phyloP scores from a whole-genome alignment of 768 basidiomycete species.

The Hericium rajendrae region DNA sequence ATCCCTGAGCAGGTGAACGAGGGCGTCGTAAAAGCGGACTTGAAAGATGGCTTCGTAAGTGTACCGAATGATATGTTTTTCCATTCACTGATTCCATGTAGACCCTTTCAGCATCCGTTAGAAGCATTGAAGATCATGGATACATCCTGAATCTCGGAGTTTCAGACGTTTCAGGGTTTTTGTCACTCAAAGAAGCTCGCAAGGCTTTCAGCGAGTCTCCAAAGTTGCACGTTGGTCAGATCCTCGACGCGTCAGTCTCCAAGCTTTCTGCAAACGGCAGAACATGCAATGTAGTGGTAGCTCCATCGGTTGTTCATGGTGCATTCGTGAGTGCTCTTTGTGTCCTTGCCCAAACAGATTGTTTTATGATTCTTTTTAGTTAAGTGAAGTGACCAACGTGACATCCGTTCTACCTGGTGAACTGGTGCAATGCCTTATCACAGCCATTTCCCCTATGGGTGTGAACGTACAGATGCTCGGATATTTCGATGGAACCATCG shows the following conservation, averaged over 20 bases:
- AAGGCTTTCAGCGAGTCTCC: slow-evolving; percentile 24
- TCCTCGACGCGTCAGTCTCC: slow-evolving; percentile 58
- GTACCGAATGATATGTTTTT: slow-evolving; percentile 1
- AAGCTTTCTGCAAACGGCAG: slow-evolving; percentile 70
- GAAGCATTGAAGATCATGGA: slow-evolving; percentile 89
- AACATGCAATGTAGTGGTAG: slow-evolving; percentile 59
- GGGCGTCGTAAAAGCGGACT: slow-evolving; percentile 69
- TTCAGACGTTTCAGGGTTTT: slow-evolving; percentile 70
- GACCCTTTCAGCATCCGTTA: slow-evolving; percentile 69
- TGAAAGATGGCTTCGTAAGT: slow-evolving; percentile 70
- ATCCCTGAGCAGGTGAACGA: slow-evolving; percentile 77
- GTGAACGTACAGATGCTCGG: slow-evolving; percentile 84
- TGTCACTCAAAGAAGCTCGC: slow-evolving; percentile 66
- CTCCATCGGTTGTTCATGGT: slow-evolving; percentile 36
- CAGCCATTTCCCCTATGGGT: slow-evolving; percentile 61
- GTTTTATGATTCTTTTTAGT: slow-evolving; percentile 25
- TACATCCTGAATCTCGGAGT: slow-evolving; percentile 85
- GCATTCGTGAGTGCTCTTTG: slow-evolving; percentile 39
- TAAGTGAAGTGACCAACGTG: slow-evolving; percentile 71
- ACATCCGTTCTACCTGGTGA: slow-evolving; percentile 80
- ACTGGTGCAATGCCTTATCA: slow-evolving; percentile 75
- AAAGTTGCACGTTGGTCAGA: slow-evolving; percentile 50
- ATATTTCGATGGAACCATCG: slow-evolving; percentile 86
- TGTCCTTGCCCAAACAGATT: background rate
- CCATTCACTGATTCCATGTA: slow-evolving; percentile 21